phyloP scores from a whole-genome alignment of 73 alveolate genomes.

The Stentor coeruleus region DNA sequence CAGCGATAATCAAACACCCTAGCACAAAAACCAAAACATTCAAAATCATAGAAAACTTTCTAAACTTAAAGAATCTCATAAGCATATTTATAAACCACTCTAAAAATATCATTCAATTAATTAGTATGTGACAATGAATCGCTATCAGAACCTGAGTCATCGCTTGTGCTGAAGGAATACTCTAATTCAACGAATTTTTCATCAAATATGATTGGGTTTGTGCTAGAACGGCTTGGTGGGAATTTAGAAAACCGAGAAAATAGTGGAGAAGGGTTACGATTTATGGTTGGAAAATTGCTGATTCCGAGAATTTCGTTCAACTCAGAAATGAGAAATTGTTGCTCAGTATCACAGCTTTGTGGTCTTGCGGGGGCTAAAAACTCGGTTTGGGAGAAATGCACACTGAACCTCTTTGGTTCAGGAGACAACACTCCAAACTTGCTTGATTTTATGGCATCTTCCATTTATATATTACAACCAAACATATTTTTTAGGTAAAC shows the following conservation, averaged over 20 bases:
- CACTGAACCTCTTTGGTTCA: not conserved
- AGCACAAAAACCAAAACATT: no score
- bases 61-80: not conserved
- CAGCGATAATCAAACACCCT: no score
- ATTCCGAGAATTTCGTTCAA: not conserved
- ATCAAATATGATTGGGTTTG: not conserved
- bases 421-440: no score
- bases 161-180: not conserved
- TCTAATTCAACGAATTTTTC: not conserved
- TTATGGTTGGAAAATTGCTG: not conserved
- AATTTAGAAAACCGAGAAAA: not conserved
- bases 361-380: not conserved
- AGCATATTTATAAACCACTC: no score
- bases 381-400: not conserved
- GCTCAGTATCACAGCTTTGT: not conserved
- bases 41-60: no score
- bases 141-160: not conserved
- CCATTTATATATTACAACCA: no score
- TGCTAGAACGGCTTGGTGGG: not conserved
- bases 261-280: not conserved
- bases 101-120: not conserved
- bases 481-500: no score
- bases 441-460: no score
- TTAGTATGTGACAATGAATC: not conserved
- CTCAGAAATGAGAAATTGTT: not conserved